Percentiles rank a stretch among this genome's conserved stretches.
Conservation (phyloP, 2,329 filamentous ascomycete genomes). For the Neocatenulostroma microsporum region DNA sequence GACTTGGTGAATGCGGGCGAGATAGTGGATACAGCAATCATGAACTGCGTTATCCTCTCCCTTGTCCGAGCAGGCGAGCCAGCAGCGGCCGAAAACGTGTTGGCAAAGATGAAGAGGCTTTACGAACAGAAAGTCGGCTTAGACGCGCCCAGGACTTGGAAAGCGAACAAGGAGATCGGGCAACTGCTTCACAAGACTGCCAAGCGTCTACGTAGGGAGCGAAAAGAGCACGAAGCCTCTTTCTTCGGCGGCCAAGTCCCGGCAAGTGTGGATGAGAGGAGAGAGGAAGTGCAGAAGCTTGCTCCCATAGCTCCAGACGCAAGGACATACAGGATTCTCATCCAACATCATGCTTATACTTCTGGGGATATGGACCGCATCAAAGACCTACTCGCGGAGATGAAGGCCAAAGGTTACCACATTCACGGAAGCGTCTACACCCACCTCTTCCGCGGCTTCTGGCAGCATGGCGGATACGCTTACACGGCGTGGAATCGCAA, state of each 20-base stretch:
- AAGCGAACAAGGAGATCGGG: slow-evolving; percentile 37
- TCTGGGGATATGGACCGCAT: slow-evolving; percentile 66
- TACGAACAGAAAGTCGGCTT: slow-evolving; percentile 34
- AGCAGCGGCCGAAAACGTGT: slow-evolving; percentile 68
- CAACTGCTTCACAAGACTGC: slow-evolving; percentile 41
- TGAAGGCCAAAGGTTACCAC: slow-evolving; percentile 57
- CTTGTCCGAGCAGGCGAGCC: slow-evolving; percentile 71
- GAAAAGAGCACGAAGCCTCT: slow-evolving; percentile 43
- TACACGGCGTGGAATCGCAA: slow-evolving; percentile 64
- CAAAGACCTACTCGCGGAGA: slow-evolving; percentile 67
- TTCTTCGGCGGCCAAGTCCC: slow-evolving; percentile 24
- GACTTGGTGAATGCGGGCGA: slow-evolving; percentile 79
- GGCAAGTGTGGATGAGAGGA: slow-evolving; percentile 14
- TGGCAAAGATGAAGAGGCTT: slow-evolving; percentile 70
- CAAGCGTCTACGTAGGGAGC: slow-evolving; percentile 38
- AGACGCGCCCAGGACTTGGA: slow-evolving; percentile 27
- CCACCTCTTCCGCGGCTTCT: slow-evolving; percentile 75
- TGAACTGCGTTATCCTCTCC: slow-evolving; percentile 79
- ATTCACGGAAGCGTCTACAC: slow-evolving; percentile 72
- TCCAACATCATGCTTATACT: slow-evolving; percentile 62
- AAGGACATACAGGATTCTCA: slow-evolving; percentile 69
- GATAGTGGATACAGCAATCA: slow-evolving; percentile 74
- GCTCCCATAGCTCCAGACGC: slow-evolving; percentile 65
- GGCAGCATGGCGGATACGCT: slow-evolving; percentile 57
- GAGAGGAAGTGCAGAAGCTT: slow-evolving; percentile 53